A percentile compares a stretch with the other conserved stretches of the same genome.
These are phyloP conservation scores for Metrosideros polymorpha DNA, from an alignment of 441 rosid species.

Conservation along the genomic window DNA sequence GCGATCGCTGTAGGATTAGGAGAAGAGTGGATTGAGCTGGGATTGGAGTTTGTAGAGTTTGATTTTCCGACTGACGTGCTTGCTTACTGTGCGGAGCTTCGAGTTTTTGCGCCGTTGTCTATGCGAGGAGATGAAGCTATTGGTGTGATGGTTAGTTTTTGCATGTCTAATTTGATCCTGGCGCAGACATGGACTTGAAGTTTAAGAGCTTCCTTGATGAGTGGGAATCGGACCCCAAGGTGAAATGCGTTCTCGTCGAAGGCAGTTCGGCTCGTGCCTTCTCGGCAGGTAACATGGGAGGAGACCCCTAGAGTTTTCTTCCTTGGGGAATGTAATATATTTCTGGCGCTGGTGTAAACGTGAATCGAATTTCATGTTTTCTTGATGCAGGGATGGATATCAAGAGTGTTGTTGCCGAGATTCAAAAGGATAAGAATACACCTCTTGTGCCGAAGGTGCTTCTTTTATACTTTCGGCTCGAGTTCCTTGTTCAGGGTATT, in stretches of 20 bases:
- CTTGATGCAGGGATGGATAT: conserved; percentile 90
- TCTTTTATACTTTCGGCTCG: background rate
- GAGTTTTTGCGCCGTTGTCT: background rate
- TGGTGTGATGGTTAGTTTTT: background rate
- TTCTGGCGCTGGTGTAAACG: background rate
- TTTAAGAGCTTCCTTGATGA: conserved; percentile 69
- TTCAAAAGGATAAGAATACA: conserved; percentile 69
- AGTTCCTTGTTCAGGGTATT: conserved; percentile 11
- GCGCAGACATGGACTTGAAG: conserved; percentile 75
- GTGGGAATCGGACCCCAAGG: conserved; percentile 79
- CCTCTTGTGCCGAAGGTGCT: conserved; percentile 78
- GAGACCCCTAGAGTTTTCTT: background rate
- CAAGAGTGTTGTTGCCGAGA: conserved; percentile 88
- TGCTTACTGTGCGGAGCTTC: no score
- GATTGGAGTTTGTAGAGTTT: background rate
- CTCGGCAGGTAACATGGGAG: conserved; percentile 42
- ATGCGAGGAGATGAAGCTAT: background rate
- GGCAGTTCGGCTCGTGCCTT: conserved; percentile 79
- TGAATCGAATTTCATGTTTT: background rate
- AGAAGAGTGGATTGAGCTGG: background rate
- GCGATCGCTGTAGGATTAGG: background rate
- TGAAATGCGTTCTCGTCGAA: conserved; percentile 75
- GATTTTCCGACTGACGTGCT: background rate
- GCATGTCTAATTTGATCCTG: background rate
- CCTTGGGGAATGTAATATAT: background rate